These are phyloP conservation scores for Clarireedia monteithiana DNA, from an alignment of 2,329 filamentous ascomycete species.

Conservation along the genomic window DNA sequence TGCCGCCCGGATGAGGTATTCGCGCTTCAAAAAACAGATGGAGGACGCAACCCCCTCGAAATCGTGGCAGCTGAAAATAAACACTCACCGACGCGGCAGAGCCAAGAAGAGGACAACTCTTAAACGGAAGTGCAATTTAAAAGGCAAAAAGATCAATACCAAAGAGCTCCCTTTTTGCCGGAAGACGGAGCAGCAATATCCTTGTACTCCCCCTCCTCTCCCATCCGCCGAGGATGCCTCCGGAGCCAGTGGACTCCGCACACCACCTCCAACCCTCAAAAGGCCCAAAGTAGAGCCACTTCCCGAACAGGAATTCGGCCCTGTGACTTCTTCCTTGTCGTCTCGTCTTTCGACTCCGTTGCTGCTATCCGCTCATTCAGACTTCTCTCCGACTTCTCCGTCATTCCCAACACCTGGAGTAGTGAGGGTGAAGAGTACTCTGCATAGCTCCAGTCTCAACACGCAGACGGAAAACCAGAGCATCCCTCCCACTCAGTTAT, in stretches of 20 bases:
- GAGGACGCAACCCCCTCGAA: constrained; percentile 32
- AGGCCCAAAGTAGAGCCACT: background rate
- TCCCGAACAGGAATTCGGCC: no score
- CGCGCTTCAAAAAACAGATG: constrained; percentile 45
- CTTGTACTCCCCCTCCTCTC: background rate
- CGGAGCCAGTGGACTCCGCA: no score
- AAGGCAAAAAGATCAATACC: background rate
- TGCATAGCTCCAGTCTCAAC: background rate
- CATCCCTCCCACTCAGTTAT: background rate
- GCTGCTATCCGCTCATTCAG: background rate
- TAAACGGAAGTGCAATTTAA: background rate
- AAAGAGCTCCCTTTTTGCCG: background rate
- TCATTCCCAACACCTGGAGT: background rate
- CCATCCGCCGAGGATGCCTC: no score
- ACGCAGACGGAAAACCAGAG: background rate
- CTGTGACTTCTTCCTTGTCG: background rate
- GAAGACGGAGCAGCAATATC: background rate
- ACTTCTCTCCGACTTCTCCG: background rate
- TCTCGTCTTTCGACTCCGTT: background rate
- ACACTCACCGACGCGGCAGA: constrained; percentile 14
- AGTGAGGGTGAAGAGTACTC: background rate
- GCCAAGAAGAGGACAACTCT: constrained; percentile 16
- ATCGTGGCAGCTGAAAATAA: constrained; percentile 11
- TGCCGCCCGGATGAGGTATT: constrained; percentile 49
- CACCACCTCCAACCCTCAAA: background rate